Conservation (phyloP, 2,329 filamentous ascomycete genomes). For the Neocatenulostroma microsporum region DNA sequence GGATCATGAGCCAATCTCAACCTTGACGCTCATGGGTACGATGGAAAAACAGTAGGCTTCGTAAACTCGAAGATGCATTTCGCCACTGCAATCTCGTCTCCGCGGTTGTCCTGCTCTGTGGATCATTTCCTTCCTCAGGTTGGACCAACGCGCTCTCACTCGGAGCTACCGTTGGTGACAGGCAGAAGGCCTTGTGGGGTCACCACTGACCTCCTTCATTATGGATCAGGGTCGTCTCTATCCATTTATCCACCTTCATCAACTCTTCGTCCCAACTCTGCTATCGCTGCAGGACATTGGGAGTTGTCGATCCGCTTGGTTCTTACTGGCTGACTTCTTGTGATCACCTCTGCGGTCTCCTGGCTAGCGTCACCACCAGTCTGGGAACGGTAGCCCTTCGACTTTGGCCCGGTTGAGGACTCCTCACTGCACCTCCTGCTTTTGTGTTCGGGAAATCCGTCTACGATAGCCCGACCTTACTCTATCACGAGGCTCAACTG, state of each 20-base stretch:
- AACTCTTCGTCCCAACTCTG: no score
- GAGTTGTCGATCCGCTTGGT: no score
- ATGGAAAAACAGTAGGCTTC: neutral
- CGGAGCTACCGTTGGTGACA: constrained; percentile 9
- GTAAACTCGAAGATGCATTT: constrained; percentile 1
- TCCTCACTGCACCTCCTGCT: neutral
- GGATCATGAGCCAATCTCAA: constrained; percentile 1
- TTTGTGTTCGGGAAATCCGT: neutral
- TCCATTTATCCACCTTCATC: neutral
- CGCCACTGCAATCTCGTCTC: constrained; percentile 10
- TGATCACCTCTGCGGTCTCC: neutral
- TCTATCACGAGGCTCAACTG: no score
- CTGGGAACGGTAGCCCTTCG: neutral
- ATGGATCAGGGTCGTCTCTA: neutral
- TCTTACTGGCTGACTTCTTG: neutral
- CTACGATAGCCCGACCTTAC: no score
- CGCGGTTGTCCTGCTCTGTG: neutral
- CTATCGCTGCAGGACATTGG: no score
- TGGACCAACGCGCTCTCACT: constrained; percentile 3
- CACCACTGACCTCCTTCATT: neutral
- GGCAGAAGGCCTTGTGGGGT: constrained; percentile 9
- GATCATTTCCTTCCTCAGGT: constrained; percentile 7
- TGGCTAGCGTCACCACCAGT: neutral
- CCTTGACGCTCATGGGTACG: neutral
- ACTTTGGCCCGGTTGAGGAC: neutral